Evolutionary conservation across 106 monocot species (phyloP), one percentile per base, ranked within the genome.

Genomic region (Dendrobium officinale): DNA sequence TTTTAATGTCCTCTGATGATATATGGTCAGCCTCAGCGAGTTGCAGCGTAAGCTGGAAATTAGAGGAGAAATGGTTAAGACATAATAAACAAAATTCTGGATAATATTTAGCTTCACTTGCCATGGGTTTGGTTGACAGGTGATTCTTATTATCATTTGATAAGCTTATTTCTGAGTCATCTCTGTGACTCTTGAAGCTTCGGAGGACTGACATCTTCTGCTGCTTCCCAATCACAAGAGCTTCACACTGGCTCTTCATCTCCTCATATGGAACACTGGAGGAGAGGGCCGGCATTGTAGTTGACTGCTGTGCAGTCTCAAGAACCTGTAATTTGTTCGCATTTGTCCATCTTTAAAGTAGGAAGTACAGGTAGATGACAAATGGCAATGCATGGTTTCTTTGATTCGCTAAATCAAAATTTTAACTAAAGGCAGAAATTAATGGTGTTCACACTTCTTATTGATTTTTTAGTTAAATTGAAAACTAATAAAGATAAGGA

Each of bases 171-270:
- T 78, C 79, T 22, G 77, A 81, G 67, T 22, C 80, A 42, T 78
- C 87, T 75, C 81, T 64, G 27, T 86, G 87, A 29, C 83, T 79
- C 77, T 91, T 95, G 79, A 98, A 90, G 87, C 91, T 95, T 72
- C 82, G 85, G 77, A 96, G 92, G 51, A 91, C 92, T 5, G 98
- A 92, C 95, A 95, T 91, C 84, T 98, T 98, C 84, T 95, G 91
- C 37, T 95, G 98, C 75, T 98, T 98, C 61, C 86, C 92, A 54
- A 91, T 77, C 2, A 98, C 86, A 72, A 98, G 95, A 41, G 98
- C 95, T 78, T 98, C 98, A 80, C 98, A 95, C 42, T 91, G 92
- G 85, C 77, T 91, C 79, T 92, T 98, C 92, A 98, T 93, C 78
- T 98, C 89, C 43, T 98, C 95, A 79, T 95, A 98, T 11, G 98